Evolutionary conservation across 345 rosid genomes (phyloP), one percentile per base, ranked within the genome.

Genomic region (Corchorus capsularis): DNA sequence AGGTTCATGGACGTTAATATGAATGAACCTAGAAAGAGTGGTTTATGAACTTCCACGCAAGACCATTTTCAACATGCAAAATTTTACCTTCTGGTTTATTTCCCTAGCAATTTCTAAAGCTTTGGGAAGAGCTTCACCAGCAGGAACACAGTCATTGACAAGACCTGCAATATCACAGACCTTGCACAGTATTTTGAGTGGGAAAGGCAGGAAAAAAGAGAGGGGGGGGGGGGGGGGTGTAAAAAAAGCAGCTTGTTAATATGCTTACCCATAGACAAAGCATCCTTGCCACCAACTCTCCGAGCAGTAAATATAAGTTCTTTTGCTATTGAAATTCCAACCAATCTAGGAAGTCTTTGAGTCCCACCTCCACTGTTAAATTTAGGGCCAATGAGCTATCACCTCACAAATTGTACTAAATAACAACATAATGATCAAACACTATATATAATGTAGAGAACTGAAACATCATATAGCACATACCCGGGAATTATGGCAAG

Each of bases 401-500:
- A 50, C 71, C 6, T 52, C 4, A 15, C n/a, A 2, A 56, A 57
- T 46, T 57, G 68, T 62, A 67, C 50, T 20, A 27, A 70, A 71
- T 5, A 56, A 12, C 13, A 59, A 70, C 11, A n/a, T 14, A 20
- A 37, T 35, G 52, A 52, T 34, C 16, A 35, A 52, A 19, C 7
- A 68, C 15, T 68, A 27, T 15, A 47, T 13, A 47, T 27, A n/a
- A 35, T 32, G 50, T 34, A 62, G 19, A 43, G 59, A 45, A 2
- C 34, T 17, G 63, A 63, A 50, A 68, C 34, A 69, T 46, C 47
- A 32, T n/a, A 55, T 55, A 37, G 52, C 1, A 65, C 74, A 62
- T 83, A 95, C 97, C 97, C 98, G 15, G 99, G 99, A 78, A 92
- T 92, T 81, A 93, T 89, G 77, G 97, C 99, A 17, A 95, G 97